These are phyloP conservation scores for Sequoia sempervirens DNA, from an alignment of 75 land plant species.

Conservation along the genomic window DNA sequence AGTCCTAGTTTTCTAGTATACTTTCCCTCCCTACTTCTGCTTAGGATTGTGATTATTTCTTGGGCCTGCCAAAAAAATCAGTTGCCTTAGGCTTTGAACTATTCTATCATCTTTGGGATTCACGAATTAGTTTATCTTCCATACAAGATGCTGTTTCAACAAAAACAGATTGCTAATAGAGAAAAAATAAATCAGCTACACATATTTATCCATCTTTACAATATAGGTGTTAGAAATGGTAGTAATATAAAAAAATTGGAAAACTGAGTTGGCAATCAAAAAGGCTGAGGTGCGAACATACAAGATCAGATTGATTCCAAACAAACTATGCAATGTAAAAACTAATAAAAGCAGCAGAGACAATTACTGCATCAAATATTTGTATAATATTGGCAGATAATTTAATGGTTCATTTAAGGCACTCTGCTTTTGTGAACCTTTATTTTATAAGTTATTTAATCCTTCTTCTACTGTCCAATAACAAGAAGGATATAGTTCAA, in stretches of 20 bases:
- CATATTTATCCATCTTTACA: neutral
- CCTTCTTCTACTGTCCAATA: neutral
- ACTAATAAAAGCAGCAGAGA: neutral
- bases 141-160: neutral
- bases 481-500: neutral
- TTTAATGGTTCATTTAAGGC: neutral
- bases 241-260: neutral
- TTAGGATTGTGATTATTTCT: neutral
- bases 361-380: neutral
- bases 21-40: neutral
- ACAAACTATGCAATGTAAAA: neutral
- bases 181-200: neutral
- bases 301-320: neutral
- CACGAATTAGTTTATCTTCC: neutral
- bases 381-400: neutral
- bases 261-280: neutral
- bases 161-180: neutral
- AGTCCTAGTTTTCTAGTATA: neutral
- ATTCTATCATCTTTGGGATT: neutral
- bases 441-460: neutral
- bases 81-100: neutral
- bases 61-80: neutral
- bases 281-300: neutral
- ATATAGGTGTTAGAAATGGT: neutral
- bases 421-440: neutral